phyloP scores from a whole-genome alignment of 139 green algal genomes.

The Gonium pectorale region DNA sequence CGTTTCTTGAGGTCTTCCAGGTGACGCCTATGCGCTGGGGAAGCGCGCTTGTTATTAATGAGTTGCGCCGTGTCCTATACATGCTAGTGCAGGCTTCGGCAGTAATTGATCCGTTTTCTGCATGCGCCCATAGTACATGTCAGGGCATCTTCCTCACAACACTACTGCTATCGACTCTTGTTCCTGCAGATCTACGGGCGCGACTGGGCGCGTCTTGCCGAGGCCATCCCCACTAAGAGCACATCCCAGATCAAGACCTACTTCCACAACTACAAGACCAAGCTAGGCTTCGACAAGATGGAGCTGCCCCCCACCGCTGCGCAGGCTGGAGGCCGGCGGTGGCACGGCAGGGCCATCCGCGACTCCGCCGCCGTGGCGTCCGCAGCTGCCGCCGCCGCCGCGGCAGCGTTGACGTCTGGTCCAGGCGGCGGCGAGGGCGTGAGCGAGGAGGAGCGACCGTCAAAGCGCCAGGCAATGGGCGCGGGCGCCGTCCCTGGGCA shows the following conservation, averaged over 20 bases:
- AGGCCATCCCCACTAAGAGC: slow-evolving; percentile 77
- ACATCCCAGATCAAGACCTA: slow-evolving; percentile 82
- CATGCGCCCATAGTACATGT: too few relatives aligned
- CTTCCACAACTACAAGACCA: slow-evolving; percentile 85
- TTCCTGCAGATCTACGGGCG: slow-evolving; percentile 58
- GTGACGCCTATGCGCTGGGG: too few relatives aligned
- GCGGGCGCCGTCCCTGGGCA: not conserved
- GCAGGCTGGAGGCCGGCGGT: not conserved
- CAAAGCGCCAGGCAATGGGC: slow-evolving; percentile 30
- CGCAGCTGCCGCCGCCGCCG: slow-evolving; percentile 1
- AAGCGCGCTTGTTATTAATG: too few relatives aligned
- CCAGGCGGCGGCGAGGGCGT: not conserved
- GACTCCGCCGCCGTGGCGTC: not conserved
- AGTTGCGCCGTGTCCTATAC: too few relatives aligned
- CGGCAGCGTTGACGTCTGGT: slow-evolving; percentile 2
- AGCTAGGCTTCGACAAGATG: slow-evolving; percentile 63
- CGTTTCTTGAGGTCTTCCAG: slow-evolving; percentile 64
- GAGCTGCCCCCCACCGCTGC: slow-evolving; percentile 2
- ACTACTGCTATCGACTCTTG: not conserved
- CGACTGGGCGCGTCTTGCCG: slow-evolving; percentile 72
- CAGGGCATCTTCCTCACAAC: too few relatives aligned
- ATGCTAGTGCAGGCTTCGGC: too few relatives aligned
- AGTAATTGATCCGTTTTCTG: too few relatives aligned
- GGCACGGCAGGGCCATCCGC: not conserved
- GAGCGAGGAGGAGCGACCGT: slow-evolving; percentile 15